These are phyloP conservation scores for Fusarium begoniae DNA, from an alignment of 2,329 filamentous ascomycete species.

Conservation along the genomic window DNA sequence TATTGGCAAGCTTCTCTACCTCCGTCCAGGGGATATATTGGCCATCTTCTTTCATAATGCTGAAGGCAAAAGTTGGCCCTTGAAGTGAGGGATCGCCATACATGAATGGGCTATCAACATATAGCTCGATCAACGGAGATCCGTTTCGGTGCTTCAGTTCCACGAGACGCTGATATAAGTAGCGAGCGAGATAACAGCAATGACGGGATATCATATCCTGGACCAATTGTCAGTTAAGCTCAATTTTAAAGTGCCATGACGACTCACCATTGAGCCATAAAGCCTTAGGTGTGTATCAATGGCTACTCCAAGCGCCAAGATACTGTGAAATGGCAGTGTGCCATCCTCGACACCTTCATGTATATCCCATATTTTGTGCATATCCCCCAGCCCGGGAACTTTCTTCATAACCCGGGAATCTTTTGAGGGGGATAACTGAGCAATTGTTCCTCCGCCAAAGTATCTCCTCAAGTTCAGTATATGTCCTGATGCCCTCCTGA, in stretches of 20 bases:
- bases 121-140: conserved; percentile 60
- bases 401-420: conserved; percentile 49
- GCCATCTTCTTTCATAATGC: conserved; percentile 63
- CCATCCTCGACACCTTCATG: conserved; percentile 74
- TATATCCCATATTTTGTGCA: conserved; percentile 52
- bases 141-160: conserved; percentile 64
- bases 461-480: conserved; percentile 66
- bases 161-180: conserved; percentile 58
- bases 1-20: conserved; percentile 67
- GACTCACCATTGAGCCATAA: conserved; percentile 62
- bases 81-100: conserved; percentile 63
- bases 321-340: conserved; percentile 71
- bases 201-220: conserved; percentile 64
- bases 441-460: conserved; percentile 76
- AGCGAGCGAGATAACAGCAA: conserved; percentile 61
- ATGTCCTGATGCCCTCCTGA: conserved; percentile 64
- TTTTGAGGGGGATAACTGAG: conserved; percentile 53
- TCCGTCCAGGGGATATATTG: conserved; percentile 64
- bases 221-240: not conserved
- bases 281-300: conserved; percentile 65
- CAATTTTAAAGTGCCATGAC: no score
- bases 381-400: conserved; percentile 48
- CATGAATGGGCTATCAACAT: conserved; percentile 56
- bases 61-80: conserved; percentile 72
- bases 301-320: conserved; percentile 68